Percentiles rank a stretch among this genome's conserved stretches.
Evolutionary conservation across 2,329 filamentous ascomycete species (phyloP).

Genomic region (Hypomyces perniciosus): DNA sequence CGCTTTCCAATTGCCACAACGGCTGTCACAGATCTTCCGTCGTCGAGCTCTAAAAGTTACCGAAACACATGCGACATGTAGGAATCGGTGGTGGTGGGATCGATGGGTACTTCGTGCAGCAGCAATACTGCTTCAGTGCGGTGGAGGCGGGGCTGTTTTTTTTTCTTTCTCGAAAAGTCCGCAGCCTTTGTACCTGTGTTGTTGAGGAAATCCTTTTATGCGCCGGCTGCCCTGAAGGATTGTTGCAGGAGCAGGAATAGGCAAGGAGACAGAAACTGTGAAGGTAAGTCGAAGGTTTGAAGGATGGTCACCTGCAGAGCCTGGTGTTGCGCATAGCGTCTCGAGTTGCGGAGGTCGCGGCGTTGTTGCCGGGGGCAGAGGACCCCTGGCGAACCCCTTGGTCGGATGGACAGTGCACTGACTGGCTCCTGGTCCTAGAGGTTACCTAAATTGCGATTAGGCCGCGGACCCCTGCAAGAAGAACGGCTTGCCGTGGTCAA

Average conservation of each 20-base stretch:
- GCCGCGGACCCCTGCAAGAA: constrained; percentile 10
- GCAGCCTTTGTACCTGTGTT: too few relatives aligned
- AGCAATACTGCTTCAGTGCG: too few relatives aligned
- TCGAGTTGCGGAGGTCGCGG: constrained; percentile 13
- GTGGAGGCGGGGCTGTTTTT: too few relatives aligned
- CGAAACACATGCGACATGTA: too few relatives aligned
- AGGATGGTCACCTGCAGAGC: constrained; percentile 11
- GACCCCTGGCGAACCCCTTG: constrained; percentile 11
- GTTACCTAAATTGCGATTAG: constrained; percentile 10
- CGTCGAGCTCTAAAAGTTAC: too few relatives aligned
- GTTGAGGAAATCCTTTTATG: too few relatives aligned
- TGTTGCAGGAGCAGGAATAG: not conserved
- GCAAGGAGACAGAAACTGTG: constrained; percentile 1
- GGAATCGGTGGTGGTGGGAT: too few relatives aligned
- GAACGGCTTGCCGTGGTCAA: constrained; percentile 8
- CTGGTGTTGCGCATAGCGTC: constrained; percentile 15
- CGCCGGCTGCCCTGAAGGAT: not conserved
- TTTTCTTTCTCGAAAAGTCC: too few relatives aligned
- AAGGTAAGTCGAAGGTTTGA: constrained; percentile 8
- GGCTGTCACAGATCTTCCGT: too few relatives aligned
- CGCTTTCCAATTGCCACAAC: too few relatives aligned
- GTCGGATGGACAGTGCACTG: constrained; percentile 9
- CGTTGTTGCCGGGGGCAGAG: constrained; percentile 4
- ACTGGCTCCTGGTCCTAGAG: not conserved
- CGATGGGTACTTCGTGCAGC: too few relatives aligned